Percentiles rank a stretch among this genome's conserved stretches.
These are phyloP conservation scores for Globisporangium acanthophoron DNA, from an alignment of 352 stramenopile species.

Conservation along the genomic window DNA sequence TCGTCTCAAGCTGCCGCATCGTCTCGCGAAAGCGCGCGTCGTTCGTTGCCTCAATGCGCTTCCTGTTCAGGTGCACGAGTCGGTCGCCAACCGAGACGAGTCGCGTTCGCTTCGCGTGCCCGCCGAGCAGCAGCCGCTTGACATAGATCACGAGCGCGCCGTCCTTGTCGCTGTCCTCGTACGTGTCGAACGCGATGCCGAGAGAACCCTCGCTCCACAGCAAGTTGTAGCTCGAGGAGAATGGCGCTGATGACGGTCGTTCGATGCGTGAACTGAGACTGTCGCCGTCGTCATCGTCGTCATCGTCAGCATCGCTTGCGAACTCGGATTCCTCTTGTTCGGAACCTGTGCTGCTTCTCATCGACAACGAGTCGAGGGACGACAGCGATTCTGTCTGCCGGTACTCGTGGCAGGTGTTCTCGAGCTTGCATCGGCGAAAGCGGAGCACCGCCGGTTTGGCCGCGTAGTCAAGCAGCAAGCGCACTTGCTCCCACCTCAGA, in stretches of 20 bases:
- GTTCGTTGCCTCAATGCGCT: slow-evolving; percentile 18
- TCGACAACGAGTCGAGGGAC: slow-evolving; percentile 1
- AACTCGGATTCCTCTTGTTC: background rate
- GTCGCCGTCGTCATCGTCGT: slow-evolving; percentile 9
- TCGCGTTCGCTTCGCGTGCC: slow-evolving; percentile 26
- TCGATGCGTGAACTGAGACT: background rate
- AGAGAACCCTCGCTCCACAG: slow-evolving; percentile 32
- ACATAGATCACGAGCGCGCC: slow-evolving; percentile 37
- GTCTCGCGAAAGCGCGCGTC: slow-evolving; percentile 29
- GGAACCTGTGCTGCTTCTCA: background rate
- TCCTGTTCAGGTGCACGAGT: slow-evolving; percentile 33
- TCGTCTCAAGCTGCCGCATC: slow-evolving; percentile 25
- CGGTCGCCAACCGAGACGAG: slow-evolving; percentile 33
- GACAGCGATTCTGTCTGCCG: slow-evolving; percentile 7
- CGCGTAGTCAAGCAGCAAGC: slow-evolving; percentile 24
- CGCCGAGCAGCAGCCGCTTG: slow-evolving; percentile 24
- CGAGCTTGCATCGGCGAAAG: slow-evolving; percentile 16
- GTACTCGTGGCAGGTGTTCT: slow-evolving; percentile 4
- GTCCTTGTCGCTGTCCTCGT: slow-evolving; percentile 24
- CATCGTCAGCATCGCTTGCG: background rate
- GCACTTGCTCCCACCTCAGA: slow-evolving; percentile 20
- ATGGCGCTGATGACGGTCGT: slow-evolving; percentile 2
- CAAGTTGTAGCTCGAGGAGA: slow-evolving; percentile 28
- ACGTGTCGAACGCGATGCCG: slow-evolving; percentile 38
- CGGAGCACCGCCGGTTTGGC: slow-evolving; percentile 30